Conservation (phyloP, 805 yeast species). For the Schizosaccharomyces octosporus region DNA sequence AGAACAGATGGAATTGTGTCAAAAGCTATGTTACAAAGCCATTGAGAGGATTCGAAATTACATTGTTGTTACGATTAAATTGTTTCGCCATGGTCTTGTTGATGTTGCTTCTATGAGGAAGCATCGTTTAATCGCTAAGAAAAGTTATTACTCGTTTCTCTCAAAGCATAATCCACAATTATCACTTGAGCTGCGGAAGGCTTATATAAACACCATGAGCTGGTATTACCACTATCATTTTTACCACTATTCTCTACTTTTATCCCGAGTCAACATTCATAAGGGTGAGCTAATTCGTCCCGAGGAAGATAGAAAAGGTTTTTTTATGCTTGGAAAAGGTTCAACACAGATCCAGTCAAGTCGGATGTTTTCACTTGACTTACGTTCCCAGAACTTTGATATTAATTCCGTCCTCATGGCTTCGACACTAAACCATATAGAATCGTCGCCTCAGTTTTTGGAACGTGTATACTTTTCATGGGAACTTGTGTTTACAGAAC, state of each 20-base stretch:
- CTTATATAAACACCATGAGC: slow-evolving; percentile 66
- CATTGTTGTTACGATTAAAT: slow-evolving; percentile 38
- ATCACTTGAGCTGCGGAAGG: slow-evolving; percentile 49
- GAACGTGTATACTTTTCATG: not conserved
- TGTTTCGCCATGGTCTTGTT: slow-evolving; percentile 35
- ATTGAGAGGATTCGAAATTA: slow-evolving; percentile 55
- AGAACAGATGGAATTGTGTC: not conserved
- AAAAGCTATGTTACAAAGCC: slow-evolving; percentile 28
- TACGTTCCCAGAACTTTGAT: slow-evolving; percentile 2
- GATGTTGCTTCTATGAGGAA: slow-evolving; percentile 58
- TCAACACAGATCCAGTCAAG: not conserved
- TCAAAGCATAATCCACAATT: slow-evolving; percentile 29
- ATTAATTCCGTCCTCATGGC: slow-evolving; percentile 1
- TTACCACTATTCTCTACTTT: slow-evolving; percentile 45
- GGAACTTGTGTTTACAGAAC: not conserved
- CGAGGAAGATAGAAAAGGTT: not conserved
- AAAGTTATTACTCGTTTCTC: slow-evolving; percentile 36
- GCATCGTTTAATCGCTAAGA: slow-evolving; percentile 29
- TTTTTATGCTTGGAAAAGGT: not conserved
- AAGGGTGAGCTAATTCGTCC: slow-evolving; percentile 10
- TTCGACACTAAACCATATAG: not conserved
- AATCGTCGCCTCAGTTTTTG: not conserved
- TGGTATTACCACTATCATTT: slow-evolving; percentile 80
- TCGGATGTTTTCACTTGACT: not conserved
- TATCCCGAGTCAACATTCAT: slow-evolving; percentile 35